Conservation (phyloP, 495 filamentous ascomycete genomes). For the Trichoderma gamsii region DNA sequence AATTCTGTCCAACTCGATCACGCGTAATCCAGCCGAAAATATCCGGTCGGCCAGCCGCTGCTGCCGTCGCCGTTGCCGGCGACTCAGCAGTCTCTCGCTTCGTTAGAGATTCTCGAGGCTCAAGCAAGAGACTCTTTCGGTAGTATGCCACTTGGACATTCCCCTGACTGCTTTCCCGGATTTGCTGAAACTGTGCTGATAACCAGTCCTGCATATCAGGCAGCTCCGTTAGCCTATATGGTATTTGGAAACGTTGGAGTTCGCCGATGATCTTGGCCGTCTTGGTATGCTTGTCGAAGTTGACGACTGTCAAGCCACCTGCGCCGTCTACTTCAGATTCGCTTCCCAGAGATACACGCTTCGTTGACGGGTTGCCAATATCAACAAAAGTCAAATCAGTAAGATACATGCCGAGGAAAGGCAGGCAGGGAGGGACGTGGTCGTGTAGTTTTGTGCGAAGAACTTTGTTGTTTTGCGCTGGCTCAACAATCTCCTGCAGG, state of each 20-base stretch:
- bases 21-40: slow-evolving; percentile 34
- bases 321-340: slow-evolving; percentile 27
- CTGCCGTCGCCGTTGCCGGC: background rate
- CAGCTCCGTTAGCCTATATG: slow-evolving; percentile 78
- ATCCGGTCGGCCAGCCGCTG: slow-evolving; percentile 19
- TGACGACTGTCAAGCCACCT: slow-evolving; percentile 72
- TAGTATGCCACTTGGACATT: slow-evolving; percentile 77
- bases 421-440: slow-evolving; percentile 86
- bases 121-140: slow-evolving; percentile 79
- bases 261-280: slow-evolving; percentile 94
- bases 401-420: slow-evolving; percentile 94
- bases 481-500: slow-evolving; percentile 76
- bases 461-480: slow-evolving; percentile 85
- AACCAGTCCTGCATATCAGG: slow-evolving; percentile 94
- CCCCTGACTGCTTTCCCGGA: slow-evolving; percentile 68
- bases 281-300: slow-evolving; percentile 95
- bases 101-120: slow-evolving; percentile 63
- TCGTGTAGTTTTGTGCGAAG: slow-evolving; percentile 81
- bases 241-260: slow-evolving; percentile 93
- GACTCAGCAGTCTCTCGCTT: slow-evolving; percentile 50
- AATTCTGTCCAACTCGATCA: slow-evolving; percentile 20
- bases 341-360: slow-evolving; percentile 48
- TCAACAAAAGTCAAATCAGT: slow-evolving; percentile 87
- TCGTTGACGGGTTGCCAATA: slow-evolving; percentile 80
- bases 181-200: slow-evolving; percentile 71